phyloP scores from a whole-genome alignment of 2,329 filamentous ascomycete genomes.

The Ambrosiella xylebori region DNA sequence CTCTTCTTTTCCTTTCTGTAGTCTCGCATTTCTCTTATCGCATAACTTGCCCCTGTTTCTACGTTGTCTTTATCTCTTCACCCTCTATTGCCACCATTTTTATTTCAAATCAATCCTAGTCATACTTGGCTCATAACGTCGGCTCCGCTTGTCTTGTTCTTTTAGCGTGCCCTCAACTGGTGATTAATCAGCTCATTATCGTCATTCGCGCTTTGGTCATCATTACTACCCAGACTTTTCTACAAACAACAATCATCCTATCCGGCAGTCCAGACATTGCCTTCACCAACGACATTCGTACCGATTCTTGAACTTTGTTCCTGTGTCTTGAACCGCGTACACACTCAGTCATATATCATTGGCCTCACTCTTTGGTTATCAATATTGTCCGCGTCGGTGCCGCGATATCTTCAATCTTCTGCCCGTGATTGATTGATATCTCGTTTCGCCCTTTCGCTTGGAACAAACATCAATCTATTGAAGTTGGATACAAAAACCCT shows the following conservation, averaged over 20 bases:
- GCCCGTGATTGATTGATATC: slow-evolving; percentile 3
- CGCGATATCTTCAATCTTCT: slow-evolving; percentile 7
- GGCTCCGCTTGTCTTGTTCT: neutral
- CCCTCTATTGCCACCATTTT: neutral
- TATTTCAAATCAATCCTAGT: neutral
- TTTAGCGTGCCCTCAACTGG: slow-evolving; percentile 13
- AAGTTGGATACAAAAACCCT: neutral
- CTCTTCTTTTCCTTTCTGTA: too few species aligned
- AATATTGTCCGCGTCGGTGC: neutral
- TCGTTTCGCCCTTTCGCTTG: neutral
- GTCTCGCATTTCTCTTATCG: too few species aligned
- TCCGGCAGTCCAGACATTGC: neutral
- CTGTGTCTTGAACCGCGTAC: neutral
- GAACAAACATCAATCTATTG: neutral
- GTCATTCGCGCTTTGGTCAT: neutral
- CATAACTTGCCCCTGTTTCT: too few species aligned
- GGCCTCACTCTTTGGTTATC: neutral
- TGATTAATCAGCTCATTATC: slow-evolving; percentile 1
- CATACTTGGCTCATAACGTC: neutral
- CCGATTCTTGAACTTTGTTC: neutral
- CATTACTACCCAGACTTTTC: neutral
- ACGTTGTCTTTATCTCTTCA: too few species aligned
- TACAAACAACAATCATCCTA: neutral
- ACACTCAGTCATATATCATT: neutral
- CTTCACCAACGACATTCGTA: neutral